These are phyloP conservation scores for Colletotrichum tropicicola DNA, from an alignment of 2,329 filamentous ascomycete genomes.

Conservation along the genomic window DNA sequence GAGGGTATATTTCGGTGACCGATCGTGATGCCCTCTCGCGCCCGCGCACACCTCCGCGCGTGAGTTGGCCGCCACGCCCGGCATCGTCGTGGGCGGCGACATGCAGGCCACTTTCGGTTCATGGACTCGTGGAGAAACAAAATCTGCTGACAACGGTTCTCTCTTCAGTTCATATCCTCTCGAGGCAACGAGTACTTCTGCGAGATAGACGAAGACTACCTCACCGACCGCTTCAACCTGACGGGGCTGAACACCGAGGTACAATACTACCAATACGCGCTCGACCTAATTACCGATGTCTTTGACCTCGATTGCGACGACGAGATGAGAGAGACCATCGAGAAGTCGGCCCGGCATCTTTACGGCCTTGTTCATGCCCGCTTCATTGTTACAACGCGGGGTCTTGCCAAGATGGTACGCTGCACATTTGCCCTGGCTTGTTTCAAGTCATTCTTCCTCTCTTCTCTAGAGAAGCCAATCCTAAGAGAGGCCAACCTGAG, in stretches of 20 bases:
- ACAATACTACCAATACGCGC: slow-evolving; percentile 98
- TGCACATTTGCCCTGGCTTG: neutral
- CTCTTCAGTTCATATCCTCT: slow-evolving; percentile 89
- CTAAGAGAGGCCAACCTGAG: too few relatives aligned
- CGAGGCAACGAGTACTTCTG: slow-evolving; percentile 99
- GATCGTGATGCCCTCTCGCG: too few relatives aligned
- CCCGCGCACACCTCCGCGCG: too few relatives aligned
- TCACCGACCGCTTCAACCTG: slow-evolving; percentile 97
- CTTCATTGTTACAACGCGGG: slow-evolving; percentile 95
- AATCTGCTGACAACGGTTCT: slow-evolving; percentile 22
- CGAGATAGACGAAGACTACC: slow-evolving; percentile 98
- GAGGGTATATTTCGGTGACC: too few relatives aligned
- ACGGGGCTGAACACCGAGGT: slow-evolving; percentile 97
- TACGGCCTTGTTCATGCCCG: slow-evolving; percentile 96
- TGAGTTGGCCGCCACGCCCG: too few relatives aligned
- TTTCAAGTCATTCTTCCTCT: too few relatives aligned
- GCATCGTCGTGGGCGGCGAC: neutral
- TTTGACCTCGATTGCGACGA: slow-evolving; percentile 99
- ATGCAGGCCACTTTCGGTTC: too few relatives aligned
- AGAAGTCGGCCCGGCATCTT: slow-evolving; percentile 94
- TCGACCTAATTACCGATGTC: slow-evolving; percentile 96
- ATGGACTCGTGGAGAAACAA: neutral
- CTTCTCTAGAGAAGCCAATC: too few relatives aligned
- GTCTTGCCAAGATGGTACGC: slow-evolving; percentile 92
- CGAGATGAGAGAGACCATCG: slow-evolving; percentile 96